Evolutionary conservation across 768 basidiomycete species (phyloP).

Genomic region (Tylopilus sp.): DNA sequence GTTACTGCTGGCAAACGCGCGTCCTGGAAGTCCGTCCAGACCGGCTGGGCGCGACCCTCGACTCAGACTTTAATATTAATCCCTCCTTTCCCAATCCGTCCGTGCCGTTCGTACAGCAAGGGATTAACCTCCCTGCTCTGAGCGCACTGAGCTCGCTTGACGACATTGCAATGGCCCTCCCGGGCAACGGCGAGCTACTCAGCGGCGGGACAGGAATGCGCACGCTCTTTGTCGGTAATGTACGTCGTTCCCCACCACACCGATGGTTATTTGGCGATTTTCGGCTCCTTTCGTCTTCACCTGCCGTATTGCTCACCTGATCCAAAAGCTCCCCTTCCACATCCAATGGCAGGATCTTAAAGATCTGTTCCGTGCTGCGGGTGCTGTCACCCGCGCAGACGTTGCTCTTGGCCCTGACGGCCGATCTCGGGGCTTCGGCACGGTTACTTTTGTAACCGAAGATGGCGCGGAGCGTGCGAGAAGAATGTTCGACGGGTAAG

Average conservation of each 20-base stretch:
- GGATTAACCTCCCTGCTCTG: conserved; percentile 12
- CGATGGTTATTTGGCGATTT: conserved; percentile 1
- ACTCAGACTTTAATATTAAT: conserved; percentile 19
- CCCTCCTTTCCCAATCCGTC: conserved; percentile 11
- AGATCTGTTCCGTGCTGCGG: conserved; percentile 89
- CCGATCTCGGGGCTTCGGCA: conserved; percentile 89
- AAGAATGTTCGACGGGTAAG: conserved; percentile 87
- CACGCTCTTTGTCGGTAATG: conserved; percentile 87
- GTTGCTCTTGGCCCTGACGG: conserved; percentile 87
- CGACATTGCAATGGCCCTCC: conserved; percentile 12
- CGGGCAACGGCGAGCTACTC: conserved; percentile 22
- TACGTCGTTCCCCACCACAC: conserved; percentile 39
- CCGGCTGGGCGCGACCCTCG: conserved; percentile 46
- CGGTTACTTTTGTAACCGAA: conserved; percentile 81
- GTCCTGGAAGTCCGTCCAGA: conserved; percentile 90
- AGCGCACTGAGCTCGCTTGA: conserved; percentile 15
- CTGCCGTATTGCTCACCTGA: conserved; percentile 14
- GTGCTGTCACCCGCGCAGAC: conserved; percentile 87
- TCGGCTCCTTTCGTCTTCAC: not conserved
- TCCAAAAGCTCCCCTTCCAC: conserved; percentile 80
- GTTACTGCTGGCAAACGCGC: conserved; percentile 95
- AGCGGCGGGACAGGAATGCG: conserved; percentile 37
- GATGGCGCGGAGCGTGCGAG: conserved; percentile 83
- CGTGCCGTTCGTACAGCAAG: conserved; percentile 20
- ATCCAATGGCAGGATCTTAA: conserved; percentile 99